phyloP scores from a whole-genome alignment of 495 filamentous ascomycete species.

The Lasiosphaeria ovina region DNA sequence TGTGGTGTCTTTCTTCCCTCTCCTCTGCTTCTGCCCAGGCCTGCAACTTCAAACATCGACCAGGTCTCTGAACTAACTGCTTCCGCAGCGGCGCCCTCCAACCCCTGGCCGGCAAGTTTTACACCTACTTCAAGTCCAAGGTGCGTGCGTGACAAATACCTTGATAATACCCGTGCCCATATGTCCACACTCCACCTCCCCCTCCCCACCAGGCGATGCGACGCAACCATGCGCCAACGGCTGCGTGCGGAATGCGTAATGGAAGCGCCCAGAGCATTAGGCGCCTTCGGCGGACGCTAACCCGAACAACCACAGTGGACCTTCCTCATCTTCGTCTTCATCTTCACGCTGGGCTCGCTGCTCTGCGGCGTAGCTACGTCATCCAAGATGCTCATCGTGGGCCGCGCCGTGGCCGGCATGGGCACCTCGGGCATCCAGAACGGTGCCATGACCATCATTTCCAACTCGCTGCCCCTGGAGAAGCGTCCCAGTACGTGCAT shows the following conservation, averaged over 20 bases:
- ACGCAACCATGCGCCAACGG: too few relatives aligned
- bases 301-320: conserved; percentile 24
- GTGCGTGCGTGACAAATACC: background rate
- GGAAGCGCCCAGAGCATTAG: too few relatives aligned
- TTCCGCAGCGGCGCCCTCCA: conserved; percentile 36
- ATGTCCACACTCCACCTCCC: background rate
- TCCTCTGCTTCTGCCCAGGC: too few relatives aligned
- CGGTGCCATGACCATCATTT: conserved; percentile 53
- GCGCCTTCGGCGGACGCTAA: too few relatives aligned
- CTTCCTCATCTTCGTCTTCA: conserved; percentile 43
- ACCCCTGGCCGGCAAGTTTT: conserved; percentile 46
- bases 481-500: conserved; percentile 36
- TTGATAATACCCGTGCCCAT: background rate
- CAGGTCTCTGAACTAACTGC: too few relatives aligned
- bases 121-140: conserved; percentile 38
- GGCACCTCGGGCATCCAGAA: conserved; percentile 50
- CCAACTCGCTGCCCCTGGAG: conserved; percentile 42
- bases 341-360: conserved; percentile 54
- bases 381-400: conserved; percentile 53
- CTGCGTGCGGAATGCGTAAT: too few relatives aligned
- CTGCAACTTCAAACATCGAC: too few relatives aligned
- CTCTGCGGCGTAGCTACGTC: conserved; percentile 51
- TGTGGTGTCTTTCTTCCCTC: background rate
- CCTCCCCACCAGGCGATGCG: background rate
- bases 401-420: conserved; percentile 54